Percentiles rank a stretch among this genome's conserved stretches.
Evolutionary conservation across 2,329 filamentous ascomycete species (phyloP).

Genomic region (Alternaria angustiovoidea): DNA sequence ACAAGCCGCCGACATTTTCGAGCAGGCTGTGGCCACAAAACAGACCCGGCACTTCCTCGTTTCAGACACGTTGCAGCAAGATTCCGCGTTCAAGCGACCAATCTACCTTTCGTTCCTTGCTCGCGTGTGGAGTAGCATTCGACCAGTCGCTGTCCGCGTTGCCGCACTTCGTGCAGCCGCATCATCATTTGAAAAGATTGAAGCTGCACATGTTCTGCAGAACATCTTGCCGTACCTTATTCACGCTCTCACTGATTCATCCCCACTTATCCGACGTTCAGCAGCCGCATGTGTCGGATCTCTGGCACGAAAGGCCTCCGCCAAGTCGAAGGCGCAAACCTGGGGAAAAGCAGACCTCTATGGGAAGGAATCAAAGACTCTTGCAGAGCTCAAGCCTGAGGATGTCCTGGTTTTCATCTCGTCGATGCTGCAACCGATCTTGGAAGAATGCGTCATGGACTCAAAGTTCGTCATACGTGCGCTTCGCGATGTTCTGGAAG

Average conservation of each 20-base stretch:
- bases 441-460: constrained; percentile 90
- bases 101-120: constrained; percentile 80
- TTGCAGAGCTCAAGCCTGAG: constrained; percentile 70
- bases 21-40: constrained; percentile 35
- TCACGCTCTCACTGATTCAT: constrained; percentile 75
- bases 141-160: constrained; percentile 72
- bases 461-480: constrained; percentile 72
- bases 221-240: constrained; percentile 83
- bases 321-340: constrained; percentile 19
- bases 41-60: constrained; percentile 58
- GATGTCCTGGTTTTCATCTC: constrained; percentile 64
- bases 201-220: constrained; percentile 72
- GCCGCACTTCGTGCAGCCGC: constrained; percentile 70
- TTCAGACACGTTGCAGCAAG: constrained; percentile 63
- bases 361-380: constrained; percentile 57
- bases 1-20: constrained; percentile 39
- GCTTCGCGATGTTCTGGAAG: constrained; percentile 68
- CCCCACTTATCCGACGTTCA: constrained; percentile 77
- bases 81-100: constrained; percentile 65
- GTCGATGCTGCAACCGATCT: constrained; percentile 72
- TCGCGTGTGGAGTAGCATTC: constrained; percentile 75
- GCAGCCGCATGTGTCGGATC: constrained; percentile 70
- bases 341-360: constrained; percentile 62
- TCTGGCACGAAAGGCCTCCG: constrained; percentile 27
- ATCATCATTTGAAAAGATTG: constrained; percentile 36